These are phyloP conservation scores for Amauroascus niger DNA, from an alignment of 2,329 filamentous ascomycete species.

Conservation along the genomic window DNA sequence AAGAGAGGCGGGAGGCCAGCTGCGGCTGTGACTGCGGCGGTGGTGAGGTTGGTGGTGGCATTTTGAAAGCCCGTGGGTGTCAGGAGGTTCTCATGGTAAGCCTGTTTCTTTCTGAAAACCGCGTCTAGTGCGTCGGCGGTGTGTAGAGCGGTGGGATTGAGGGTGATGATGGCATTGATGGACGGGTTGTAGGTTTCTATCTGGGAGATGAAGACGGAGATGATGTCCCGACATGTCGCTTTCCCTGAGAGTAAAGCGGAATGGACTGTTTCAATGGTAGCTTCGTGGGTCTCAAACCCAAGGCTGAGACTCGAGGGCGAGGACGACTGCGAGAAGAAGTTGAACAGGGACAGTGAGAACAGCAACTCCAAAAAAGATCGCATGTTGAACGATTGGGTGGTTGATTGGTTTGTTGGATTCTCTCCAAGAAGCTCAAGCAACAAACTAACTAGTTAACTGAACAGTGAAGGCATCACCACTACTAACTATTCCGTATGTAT, in stretches of 20 bases:
- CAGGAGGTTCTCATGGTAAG: background rate
- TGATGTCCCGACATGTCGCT: conserved; percentile 46
- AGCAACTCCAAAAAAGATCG: background rate
- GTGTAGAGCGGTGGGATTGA: conserved; percentile 42
- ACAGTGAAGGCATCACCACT: too few relatives aligned
- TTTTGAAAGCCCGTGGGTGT: background rate
- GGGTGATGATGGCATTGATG: conserved; percentile 49
- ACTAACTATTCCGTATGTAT: too few relatives aligned
- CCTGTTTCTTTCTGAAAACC: background rate
- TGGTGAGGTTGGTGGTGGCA: background rate
- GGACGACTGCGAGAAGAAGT: background rate
- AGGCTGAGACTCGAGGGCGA: background rate
- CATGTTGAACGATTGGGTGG: background rate
- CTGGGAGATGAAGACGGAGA: conserved; percentile 47
- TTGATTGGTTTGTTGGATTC: background rate
- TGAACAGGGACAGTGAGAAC: background rate
- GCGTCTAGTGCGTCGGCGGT: conserved; percentile 45
- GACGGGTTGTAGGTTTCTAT: conserved; percentile 49
- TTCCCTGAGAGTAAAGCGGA: conserved; percentile 45
- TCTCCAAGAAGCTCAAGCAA: background rate
- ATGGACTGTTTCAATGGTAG: conserved; percentile 50
- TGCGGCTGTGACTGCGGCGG: background rate
- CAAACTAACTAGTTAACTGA: background rate
- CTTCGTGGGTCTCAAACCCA: conserved; percentile 46
- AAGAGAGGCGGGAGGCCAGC: conserved; percentile 42